These are phyloP conservation scores for Leptographium lundbergii DNA, from an alignment of 2,329 filamentous ascomycete genomes.

Conservation along the genomic window DNA sequence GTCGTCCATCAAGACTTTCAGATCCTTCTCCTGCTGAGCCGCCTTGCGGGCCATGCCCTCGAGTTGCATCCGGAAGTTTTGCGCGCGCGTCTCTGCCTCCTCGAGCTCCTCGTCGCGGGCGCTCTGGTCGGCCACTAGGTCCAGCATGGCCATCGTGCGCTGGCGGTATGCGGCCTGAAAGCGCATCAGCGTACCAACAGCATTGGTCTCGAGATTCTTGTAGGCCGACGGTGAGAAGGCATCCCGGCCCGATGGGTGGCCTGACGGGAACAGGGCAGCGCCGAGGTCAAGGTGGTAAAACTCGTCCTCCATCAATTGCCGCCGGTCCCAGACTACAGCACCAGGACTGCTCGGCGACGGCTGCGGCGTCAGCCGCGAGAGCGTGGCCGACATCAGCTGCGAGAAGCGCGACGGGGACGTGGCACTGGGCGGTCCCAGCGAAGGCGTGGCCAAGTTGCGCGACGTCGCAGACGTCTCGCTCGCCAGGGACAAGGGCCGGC, in stretches of 20 bases:
- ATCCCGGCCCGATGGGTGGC: constrained; percentile 29
- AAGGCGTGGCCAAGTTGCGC: neutral
- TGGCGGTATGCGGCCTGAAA: constrained; percentile 48
- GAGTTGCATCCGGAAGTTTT: constrained; percentile 45
- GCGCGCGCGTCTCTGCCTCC: constrained; percentile 38
- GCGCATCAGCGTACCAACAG: constrained; percentile 38
- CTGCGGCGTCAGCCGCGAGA: constrained; percentile 22
- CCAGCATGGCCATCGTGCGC: constrained; percentile 35
- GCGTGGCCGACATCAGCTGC: constrained; percentile 34
- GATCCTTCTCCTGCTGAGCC: constrained; percentile 38
- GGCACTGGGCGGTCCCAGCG: neutral
- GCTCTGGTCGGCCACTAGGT: constrained; percentile 40
- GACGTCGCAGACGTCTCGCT: constrained; percentile 10
- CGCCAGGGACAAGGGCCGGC: constrained; percentile 14
- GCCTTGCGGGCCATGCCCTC: constrained; percentile 44
- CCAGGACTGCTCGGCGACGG: constrained; percentile 12
- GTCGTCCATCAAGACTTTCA: constrained; percentile 30
- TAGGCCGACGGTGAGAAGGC: constrained; percentile 46
- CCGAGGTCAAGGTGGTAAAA: constrained; percentile 43
- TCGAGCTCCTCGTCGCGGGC: constrained; percentile 42
- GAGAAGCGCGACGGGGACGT: constrained; percentile 28
- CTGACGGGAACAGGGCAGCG: constrained; percentile 36
- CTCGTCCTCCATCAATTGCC: constrained; percentile 28
- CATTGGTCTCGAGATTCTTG: constrained; percentile 48
- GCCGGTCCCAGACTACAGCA: neutral